Evolutionary conservation across 306 rosid genomes (phyloP).

Genomic region (Malus asiatica): DNA sequence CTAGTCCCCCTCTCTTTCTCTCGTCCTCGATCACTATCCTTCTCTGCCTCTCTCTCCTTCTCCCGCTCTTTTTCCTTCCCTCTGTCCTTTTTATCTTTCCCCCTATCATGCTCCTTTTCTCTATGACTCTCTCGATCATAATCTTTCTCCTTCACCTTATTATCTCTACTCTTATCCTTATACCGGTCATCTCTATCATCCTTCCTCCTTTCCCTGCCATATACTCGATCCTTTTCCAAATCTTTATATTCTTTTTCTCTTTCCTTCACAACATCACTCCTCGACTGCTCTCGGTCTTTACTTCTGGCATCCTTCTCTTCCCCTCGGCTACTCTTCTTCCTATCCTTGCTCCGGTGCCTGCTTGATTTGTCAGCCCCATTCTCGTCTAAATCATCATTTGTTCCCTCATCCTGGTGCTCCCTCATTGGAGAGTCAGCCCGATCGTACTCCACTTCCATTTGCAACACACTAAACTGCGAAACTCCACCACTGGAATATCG

Average conservation of each 20-base stretch:
- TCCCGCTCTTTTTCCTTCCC: conserved; percentile 57
- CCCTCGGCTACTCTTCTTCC: conserved; percentile 61
- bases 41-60: conserved; percentile 52
- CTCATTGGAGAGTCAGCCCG: conserved; percentile 33
- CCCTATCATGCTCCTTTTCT: conserved; percentile 61
- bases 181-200: conserved; percentile 71
- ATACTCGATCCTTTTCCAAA: conserved; percentile 45
- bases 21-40: conserved; percentile 46
- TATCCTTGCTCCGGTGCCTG: conserved; percentile 63
- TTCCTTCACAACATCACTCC: conserved; percentile 48
- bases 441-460: conserved; percentile 54
- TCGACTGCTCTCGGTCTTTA: conserved; percentile 51
- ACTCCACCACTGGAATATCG: conserved; percentile 1
- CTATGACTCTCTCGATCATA: conserved; percentile 59
- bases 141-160: conserved; percentile 60
- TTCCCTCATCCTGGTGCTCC: conserved; percentile 23
- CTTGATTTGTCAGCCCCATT: conserved; percentile 41
- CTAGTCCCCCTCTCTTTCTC: conserved; percentile 64
- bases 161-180: conserved; percentile 58
- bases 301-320: conserved; percentile 66
- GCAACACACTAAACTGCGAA: not conserved
- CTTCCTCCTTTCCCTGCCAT: conserved; percentile 54
- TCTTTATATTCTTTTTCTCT: conserved; percentile 45
- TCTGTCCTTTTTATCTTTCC: conserved; percentile 56
- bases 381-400: conserved; percentile 33